A percentile compares a stretch with the other conserved stretches of the same genome.
Evolutionary conservation across 2,329 filamentous ascomycete species (phyloP).

Genomic region (Knoxdaviesia capensis): DNA sequence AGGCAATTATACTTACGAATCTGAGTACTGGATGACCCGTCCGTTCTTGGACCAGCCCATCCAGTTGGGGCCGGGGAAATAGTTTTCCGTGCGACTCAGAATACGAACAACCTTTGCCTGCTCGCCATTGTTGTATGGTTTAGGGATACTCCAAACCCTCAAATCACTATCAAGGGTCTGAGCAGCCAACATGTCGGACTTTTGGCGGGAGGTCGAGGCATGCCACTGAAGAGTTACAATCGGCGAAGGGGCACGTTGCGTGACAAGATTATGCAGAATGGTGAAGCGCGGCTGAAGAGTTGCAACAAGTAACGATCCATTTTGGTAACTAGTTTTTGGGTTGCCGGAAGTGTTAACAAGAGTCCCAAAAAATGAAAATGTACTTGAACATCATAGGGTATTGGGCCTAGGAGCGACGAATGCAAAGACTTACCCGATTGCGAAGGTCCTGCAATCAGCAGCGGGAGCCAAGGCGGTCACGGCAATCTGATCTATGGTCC

Average conservation of each 20-base stretch:
- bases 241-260: constrained; percentile 63
- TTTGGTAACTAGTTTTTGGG: constrained; percentile 60
- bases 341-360: constrained; percentile 6
- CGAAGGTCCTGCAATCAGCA: constrained; percentile 81
- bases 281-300: constrained; percentile 81
- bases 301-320: constrained; percentile 81
- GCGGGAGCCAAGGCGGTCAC: constrained; percentile 86
- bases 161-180: constrained; percentile 85
- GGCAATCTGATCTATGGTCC: constrained; percentile 80
- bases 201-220: constrained; percentile 85
- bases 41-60: constrained; percentile 98
- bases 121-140: constrained; percentile 49
- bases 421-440: no score
- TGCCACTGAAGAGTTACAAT: constrained; percentile 86
- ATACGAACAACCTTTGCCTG: constrained; percentile 77
- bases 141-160: constrained; percentile 90
- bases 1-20: constrained; percentile 67
- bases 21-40: constrained; percentile 77
- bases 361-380: background rate
- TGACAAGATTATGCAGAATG: constrained; percentile 81
- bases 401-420: no score
- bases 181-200: constrained; percentile 92
- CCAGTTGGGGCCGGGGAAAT: constrained; percentile 67
- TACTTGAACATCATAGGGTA: no score
- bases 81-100: constrained; percentile 60